Evolutionary conservation across 352 stramenopile species (phyloP).

Genomic region (Pythium aquatile): DNA sequence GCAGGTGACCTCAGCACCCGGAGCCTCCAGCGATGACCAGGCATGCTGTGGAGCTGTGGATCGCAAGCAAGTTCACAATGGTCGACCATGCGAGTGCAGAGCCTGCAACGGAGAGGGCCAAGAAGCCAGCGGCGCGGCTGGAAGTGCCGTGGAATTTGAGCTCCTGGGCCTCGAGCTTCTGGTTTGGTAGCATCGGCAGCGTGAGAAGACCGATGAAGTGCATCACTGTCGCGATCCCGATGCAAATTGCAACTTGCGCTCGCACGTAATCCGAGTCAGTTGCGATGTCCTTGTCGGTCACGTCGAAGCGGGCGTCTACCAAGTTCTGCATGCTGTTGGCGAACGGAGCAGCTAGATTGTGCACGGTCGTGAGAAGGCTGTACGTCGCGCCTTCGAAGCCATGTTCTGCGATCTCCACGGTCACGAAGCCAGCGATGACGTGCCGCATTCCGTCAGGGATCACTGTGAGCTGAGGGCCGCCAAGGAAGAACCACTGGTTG

Average conservation of each 20-base stretch:
- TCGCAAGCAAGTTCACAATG: conserved; percentile 57
- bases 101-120: conserved; percentile 41
- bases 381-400: conserved; percentile 70
- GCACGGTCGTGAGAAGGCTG: conserved; percentile 61
- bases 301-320: conserved; percentile 54
- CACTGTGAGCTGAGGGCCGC: conserved; percentile 48
- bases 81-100: conserved; percentile 48
- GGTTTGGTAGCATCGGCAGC: conserved; percentile 52
- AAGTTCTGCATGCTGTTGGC: conserved; percentile 51
- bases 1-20: conserved; percentile 34
- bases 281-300: conserved; percentile 57
- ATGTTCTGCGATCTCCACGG: conserved; percentile 68
- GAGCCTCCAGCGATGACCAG: conserved; percentile 57
- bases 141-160: conserved; percentile 54
- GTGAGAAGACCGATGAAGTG: conserved; percentile 47
- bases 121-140: conserved; percentile 37
- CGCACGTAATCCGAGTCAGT: conserved; percentile 55
- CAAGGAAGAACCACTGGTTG: conserved; percentile 72
- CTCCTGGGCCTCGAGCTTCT: conserved; percentile 60
- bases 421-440: conserved; percentile 58
- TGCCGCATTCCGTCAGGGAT: conserved; percentile 64
- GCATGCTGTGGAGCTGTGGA: conserved; percentile 61
- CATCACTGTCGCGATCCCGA: conserved; percentile 48
- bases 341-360: conserved; percentile 60
- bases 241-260: conserved; percentile 56